These are phyloP conservation scores for Penicillium sp. DNA, from an alignment of 2,329 filamentous ascomycete genomes.

Conservation along the genomic window DNA sequence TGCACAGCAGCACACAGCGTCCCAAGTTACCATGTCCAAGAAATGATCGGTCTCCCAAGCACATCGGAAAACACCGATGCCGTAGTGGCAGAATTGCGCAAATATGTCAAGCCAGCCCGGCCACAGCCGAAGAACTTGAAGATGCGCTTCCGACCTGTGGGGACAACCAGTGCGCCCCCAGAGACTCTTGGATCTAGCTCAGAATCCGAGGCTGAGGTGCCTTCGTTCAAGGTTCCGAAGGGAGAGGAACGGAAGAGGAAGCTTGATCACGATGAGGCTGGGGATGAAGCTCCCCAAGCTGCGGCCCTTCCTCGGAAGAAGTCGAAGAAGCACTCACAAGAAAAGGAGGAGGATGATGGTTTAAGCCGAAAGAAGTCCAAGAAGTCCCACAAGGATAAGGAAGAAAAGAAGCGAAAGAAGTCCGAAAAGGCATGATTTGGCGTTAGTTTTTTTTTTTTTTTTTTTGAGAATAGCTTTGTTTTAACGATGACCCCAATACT, in stretches of 20 bases:
- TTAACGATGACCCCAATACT: constrained; percentile 18
- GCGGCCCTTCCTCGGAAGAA: constrained; percentile 36
- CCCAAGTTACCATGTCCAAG: constrained; percentile 37
- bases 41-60: constrained; percentile 35
- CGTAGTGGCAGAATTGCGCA: constrained; percentile 23
- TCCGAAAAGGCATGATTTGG: constrained; percentile 33
- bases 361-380: constrained; percentile 26
- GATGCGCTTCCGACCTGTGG: constrained; percentile 47
- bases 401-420: constrained; percentile 44
- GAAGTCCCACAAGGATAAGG: constrained; percentile 38
- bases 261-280: constrained; percentile 32
- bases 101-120: constrained; percentile 35
- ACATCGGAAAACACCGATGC: constrained; percentile 22
- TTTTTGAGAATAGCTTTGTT: constrained; percentile 19
- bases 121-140: constrained; percentile 44
- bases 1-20: constrained; percentile 26
- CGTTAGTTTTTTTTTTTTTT: constrained; percentile 12
- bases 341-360: constrained; percentile 17
- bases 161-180: constrained; percentile 31
- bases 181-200: constrained; percentile 39
- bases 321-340: constrained; percentile 37
- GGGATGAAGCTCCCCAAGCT: constrained; percentile 25
- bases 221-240: constrained; percentile 34
- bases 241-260: constrained; percentile 40
- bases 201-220: constrained; percentile 37